phyloP scores from a whole-genome alignment of 768 basidiomycete species.

The Mycena filopes region DNA sequence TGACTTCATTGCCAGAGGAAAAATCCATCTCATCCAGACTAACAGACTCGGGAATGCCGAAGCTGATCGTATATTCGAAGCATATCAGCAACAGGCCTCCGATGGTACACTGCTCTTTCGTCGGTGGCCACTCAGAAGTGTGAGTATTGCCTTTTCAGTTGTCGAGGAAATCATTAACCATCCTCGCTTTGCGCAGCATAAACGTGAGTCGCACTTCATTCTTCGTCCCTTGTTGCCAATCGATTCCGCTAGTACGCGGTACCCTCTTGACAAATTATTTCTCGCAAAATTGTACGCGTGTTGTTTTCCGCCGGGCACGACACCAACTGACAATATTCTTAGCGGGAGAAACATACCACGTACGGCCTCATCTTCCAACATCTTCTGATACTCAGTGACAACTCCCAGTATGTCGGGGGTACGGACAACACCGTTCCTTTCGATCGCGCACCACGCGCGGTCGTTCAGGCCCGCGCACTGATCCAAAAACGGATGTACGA shows the following conservation, averaged over 20 bases:
- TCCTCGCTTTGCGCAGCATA: conserved; percentile 60
- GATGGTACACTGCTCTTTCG: conserved; percentile 68
- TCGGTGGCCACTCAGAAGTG: conserved; percentile 76
- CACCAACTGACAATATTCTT: conserved; percentile 13
- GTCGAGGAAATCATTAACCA: conserved; percentile 1
- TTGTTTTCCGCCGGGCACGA: neutral
- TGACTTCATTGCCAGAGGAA: conserved; percentile 55
- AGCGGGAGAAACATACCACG: conserved; percentile 88
- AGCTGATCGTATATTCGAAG: conserved; percentile 67
- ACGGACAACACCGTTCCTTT: conserved; percentile 79
- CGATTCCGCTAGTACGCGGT: conserved; percentile 65
- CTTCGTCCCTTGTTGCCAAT: neutral
- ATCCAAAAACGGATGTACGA: conserved; percentile 65
- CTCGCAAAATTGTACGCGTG: conserved; percentile 78
- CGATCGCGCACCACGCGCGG: conserved; percentile 65
- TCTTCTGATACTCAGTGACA: neutral
- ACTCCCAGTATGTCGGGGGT: conserved; percentile 77
- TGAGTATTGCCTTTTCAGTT: conserved; percentile 46
- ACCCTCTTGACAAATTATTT: conserved; percentile 82
- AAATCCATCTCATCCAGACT: conserved; percentile 67
- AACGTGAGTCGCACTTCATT: conserved; percentile 54
- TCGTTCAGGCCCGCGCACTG: conserved; percentile 64
- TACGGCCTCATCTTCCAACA: conserved; percentile 36
- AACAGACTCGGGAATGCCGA: conserved; percentile 51
- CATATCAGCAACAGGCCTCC: conserved; percentile 75